Evolutionary conservation across 257 asterid species (phyloP).

Genomic region (Apocynum venetum): DNA sequence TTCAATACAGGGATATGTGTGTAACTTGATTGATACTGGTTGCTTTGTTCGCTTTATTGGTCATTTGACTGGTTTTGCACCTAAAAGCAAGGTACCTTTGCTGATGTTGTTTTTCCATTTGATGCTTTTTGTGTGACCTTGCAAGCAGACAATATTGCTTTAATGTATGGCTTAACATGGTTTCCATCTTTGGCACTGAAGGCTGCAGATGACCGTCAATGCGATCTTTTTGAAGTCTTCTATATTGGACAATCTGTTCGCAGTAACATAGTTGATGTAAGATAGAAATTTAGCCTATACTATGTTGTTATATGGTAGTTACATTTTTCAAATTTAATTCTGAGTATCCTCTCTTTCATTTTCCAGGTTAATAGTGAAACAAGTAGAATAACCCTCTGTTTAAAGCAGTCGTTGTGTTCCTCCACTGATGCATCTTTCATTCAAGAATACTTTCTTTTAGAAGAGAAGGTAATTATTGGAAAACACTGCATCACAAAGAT

Average conservation of each 20-base stretch:
- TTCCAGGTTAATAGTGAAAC: constrained; percentile 68
- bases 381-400: constrained; percentile 75
- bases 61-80: constrained; percentile 95
- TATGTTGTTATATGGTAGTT: constrained; percentile 4
- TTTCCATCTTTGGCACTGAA: constrained; percentile 23
- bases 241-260: constrained; percentile 90
- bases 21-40: constrained; percentile 87
- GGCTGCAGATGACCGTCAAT: constrained; percentile 77
- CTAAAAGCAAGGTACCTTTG: constrained; percentile 69
- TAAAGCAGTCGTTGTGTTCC: constrained; percentile 82
- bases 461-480: constrained; percentile 65
- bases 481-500: not conserved
- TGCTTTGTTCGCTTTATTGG: constrained; percentile 95
- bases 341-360: constrained; percentile 17
- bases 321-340: constrained; percentile 9
- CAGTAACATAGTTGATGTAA: constrained; percentile 71
- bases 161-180: constrained; percentile 3
- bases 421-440: constrained; percentile 83
- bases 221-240: constrained; percentile 67
- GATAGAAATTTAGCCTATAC: constrained; percentile 19
- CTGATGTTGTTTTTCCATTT: not conserved
- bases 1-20: constrained; percentile 75
- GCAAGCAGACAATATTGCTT: not conserved
- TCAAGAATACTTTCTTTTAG: constrained; percentile 77
- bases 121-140: not conserved